Evolutionary conservation across 352 stramenopile species (phyloP), one percentile per base, ranked within the genome.

Genomic region (Phytophthora brassicae): DNA sequence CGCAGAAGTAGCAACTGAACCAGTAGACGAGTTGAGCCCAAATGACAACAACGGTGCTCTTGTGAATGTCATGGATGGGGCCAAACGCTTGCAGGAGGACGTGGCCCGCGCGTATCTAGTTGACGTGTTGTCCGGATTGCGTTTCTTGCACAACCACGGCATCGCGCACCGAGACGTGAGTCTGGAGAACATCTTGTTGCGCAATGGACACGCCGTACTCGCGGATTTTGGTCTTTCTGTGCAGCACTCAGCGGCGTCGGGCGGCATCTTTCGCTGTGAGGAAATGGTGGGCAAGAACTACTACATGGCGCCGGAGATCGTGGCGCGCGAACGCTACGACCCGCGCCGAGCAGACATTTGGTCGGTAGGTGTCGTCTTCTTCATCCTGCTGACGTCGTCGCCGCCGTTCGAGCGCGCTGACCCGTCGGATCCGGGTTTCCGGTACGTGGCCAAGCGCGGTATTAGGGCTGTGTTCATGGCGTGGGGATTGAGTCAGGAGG

Each of bases 271-370:
- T 86, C 42, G 53, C 19, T 88, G 81, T 42, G 55, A 73, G 16
- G 79, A 87, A 43, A 77, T 63, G 43, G 83, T 90, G 69, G 96
- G 96, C 38, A 98, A 98, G 67, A 85, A 94, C 49, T 97, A 97
- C 62, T 99, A 98, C 71, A 99, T 99, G 90, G 93, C 92, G n/a
- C 96, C 95, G 1, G 96, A 99, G 75, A 85, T 98, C 44, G 81
- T 94, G 31, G 66, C 68, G 12, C 35, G 88, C 75, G 61, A 77
- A 31, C 42, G 68, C 28, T 98, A 98, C 75, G 94, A 99, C 79
- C 94, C 94, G 4, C 95, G 92, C 57, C 72, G 81, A 12, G 86
- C 94, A 33, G 95, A 99, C 67, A 73, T 98, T 36, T 98, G 94
- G 94, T 96, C 96, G 4, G 70, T 84, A 12, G 96, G 90, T 17